These are phyloP conservation scores for Acacia concinna DNA, from an alignment of 331 rosid genomes.

Conservation along the genomic window DNA sequence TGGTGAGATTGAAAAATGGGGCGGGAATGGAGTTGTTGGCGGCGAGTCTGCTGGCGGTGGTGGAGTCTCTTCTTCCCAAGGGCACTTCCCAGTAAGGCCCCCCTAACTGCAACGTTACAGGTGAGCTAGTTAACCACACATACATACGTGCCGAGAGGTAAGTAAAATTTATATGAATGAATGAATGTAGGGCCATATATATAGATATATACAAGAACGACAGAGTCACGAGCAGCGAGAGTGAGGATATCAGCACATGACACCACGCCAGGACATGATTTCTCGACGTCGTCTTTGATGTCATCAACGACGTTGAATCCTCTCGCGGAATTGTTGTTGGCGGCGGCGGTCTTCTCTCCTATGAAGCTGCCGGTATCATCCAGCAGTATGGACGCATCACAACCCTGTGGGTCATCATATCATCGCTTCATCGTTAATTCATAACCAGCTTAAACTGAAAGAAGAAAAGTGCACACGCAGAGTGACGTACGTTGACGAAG, in stretches of 20 bases:
- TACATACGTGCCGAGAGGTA: background rate
- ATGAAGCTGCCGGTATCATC: conserved; percentile 40
- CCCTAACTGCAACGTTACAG: conserved; percentile 21
- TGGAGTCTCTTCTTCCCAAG: conserved; percentile 64
- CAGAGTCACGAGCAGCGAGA: conserved; percentile 47
- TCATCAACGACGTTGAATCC: conserved; percentile 44
- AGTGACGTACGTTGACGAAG: conserved; percentile 45
- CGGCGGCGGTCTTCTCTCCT: conserved; percentile 48
- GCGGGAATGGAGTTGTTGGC: conserved; percentile 48
- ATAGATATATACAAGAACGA: conserved; percentile 1
- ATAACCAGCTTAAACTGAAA: background rate
- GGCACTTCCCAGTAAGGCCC: conserved; percentile 59
- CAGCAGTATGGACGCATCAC: conserved; percentile 53
- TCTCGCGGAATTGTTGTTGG: conserved; percentile 45
- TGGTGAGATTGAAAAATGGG: conserved; percentile 30
- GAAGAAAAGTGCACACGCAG: too few relatives aligned
- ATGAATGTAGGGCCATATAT: background rate
- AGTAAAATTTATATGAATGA: background rate
- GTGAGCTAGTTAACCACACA: too few relatives aligned
- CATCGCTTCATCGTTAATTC: background rate
- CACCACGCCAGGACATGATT: conserved; percentile 46
- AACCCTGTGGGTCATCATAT: conserved; percentile 35
- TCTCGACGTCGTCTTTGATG: conserved; percentile 43
- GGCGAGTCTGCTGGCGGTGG: conserved; percentile 46
- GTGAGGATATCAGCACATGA: conserved; percentile 57